Evolutionary conservation across 176 grass and related monocot species (phyloP).

Genomic region (Triticum urartu): DNA sequence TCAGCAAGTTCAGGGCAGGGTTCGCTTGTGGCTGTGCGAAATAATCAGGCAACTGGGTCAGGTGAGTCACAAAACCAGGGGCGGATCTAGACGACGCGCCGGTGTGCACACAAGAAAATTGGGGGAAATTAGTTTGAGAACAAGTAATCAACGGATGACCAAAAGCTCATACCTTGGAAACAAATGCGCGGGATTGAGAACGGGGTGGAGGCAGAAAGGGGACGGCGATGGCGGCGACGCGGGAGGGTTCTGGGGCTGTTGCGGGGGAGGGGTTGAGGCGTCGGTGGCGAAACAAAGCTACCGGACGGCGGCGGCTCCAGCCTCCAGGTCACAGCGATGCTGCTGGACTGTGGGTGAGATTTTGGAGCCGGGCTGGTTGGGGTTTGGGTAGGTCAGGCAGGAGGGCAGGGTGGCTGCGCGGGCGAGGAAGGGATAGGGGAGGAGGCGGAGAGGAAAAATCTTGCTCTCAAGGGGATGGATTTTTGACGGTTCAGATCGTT

Average conservation of each 20-base stretch:
- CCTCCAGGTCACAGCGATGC: not conserved
- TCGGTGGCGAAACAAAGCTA: not conserved
- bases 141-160: not conserved
- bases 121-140: not conserved
- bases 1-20: not conserved
- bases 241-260: not conserved
- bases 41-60: slow-evolving; percentile 14
- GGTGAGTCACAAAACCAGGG: not conserved
- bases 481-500: not conserved
- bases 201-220: not conserved
- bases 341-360: not conserved
- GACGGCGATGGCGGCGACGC: not conserved
- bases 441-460: not conserved
- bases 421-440: not conserved
- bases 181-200: not conserved
- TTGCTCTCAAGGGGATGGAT: not conserved
- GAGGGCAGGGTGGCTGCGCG: slow-evolving; percentile 12
- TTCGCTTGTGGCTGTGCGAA: not conserved
- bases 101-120: not conserved
- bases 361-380: not conserved
- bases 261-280: not conserved
- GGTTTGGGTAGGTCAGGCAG: slow-evolving; percentile 18
- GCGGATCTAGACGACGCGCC: not conserved
- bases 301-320: not conserved
- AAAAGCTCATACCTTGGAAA: not conserved